phyloP scores from a whole-genome alignment of 176 grass and related monocot genomes.

The Aegilops longissima region DNA sequence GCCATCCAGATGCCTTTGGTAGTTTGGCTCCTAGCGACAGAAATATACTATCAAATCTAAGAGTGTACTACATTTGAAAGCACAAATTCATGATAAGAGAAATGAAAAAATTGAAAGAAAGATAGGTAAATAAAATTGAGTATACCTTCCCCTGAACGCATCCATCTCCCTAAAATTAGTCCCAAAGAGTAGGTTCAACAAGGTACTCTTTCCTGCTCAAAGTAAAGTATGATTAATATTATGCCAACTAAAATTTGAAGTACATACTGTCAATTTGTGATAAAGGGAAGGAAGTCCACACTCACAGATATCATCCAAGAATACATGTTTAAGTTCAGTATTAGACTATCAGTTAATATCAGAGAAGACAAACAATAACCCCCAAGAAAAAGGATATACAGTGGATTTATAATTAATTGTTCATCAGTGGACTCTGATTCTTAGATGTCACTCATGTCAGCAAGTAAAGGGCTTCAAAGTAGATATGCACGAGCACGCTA shows the following conservation, averaged over 20 bases:
- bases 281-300: neutral
- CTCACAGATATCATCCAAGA: neutral
- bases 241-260: neutral
- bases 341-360: neutral
- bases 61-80: neutral
- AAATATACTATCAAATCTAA: slow-evolving; percentile 12
- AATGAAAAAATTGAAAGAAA: neutral
- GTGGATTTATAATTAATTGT: neutral
- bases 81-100: slow-evolving; percentile 9
- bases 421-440: neutral
- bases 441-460: slow-evolving; percentile 12
- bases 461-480: neutral
- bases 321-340: slow-evolving; percentile 1
- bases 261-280: neutral
- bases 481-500: neutral
- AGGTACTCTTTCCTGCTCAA: slow-evolving; percentile 90
- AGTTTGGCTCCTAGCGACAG: slow-evolving; percentile 79
- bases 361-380: neutral
- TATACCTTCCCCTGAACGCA: slow-evolving; percentile 89
- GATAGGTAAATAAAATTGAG: neutral
- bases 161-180: slow-evolving; percentile 97
- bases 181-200: slow-evolving; percentile 87
- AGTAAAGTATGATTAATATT: neutral
- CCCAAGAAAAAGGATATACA: neutral
- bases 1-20: slow-evolving; percentile 98